Conservation (phyloP, 2,329 filamentous ascomycete genomes). For the Alternaria viburni region DNA sequence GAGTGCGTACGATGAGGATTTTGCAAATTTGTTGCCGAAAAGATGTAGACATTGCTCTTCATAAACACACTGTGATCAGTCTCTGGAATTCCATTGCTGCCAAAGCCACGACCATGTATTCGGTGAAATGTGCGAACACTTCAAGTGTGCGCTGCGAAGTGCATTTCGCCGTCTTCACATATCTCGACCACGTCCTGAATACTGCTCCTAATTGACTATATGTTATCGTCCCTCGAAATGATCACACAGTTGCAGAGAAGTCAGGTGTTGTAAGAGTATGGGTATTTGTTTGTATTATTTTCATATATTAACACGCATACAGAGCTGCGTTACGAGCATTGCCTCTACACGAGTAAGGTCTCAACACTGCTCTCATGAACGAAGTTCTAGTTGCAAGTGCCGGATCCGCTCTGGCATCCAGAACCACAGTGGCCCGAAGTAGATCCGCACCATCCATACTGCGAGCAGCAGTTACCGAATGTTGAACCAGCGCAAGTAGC, state of each 20-base stretch:
- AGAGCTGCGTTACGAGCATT: background rate
- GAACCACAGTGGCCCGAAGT: constrained; percentile 16
- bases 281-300: background rate
- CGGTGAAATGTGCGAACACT: background rate
- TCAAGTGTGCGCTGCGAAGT: background rate
- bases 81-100: background rate
- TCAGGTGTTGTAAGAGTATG: background rate
- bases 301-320: background rate
- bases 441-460: constrained; percentile 21
- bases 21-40: background rate
- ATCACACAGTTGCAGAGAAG: background rate
- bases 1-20: background rate
- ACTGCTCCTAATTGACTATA: background rate
- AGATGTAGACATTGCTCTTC: background rate
- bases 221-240: background rate
- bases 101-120: background rate
- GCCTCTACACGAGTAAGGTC: background rate
- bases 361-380: background rate
- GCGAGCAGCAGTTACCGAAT: constrained; percentile 19
- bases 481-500: constrained; percentile 15
- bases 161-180: background rate
- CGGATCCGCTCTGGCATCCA: constrained; percentile 16
- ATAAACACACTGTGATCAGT: background rate
- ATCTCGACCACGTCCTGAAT: background rate
- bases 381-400: constrained; percentile 26